Evolutionary conservation across 495 filamentous ascomycete species (phyloP).

Genomic region (Delitschia confertaspora): DNA sequence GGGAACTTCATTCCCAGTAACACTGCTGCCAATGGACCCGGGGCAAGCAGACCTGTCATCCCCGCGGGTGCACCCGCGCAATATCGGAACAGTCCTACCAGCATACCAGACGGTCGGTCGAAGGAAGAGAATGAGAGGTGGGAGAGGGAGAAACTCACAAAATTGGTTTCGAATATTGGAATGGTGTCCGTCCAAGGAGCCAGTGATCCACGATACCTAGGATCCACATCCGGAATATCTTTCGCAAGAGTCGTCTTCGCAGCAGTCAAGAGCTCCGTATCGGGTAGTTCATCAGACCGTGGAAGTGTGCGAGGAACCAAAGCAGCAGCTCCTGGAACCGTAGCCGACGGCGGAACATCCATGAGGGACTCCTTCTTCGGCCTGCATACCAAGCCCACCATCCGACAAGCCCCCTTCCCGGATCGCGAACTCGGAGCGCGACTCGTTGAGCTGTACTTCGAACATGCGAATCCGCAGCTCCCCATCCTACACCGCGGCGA

Average conservation of each 20-base stretch:
- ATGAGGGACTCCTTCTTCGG: conserved; percentile 97
- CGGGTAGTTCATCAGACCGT: conserved; percentile 48
- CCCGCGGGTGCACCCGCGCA: neutral
- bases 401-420: conserved; percentile 78
- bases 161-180: conserved; percentile 66
- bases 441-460: conserved; percentile 79
- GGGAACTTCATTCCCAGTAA: conserved; percentile 61
- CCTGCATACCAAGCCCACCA: conserved; percentile 77
- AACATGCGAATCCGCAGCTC: conserved; percentile 92
- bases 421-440: conserved; percentile 59
- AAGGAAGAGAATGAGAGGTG: conserved; percentile 40
- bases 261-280: conserved; percentile 78
- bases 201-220: conserved; percentile 70
- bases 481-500: conserved; percentile 82
- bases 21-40: conserved; percentile 11
- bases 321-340: conserved; percentile 12
- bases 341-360: conserved; percentile 41
- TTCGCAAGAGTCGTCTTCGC: conserved; percentile 93
- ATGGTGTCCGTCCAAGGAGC: conserved; percentile 68
- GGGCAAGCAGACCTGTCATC: conserved; percentile 6
- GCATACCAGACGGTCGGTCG: conserved; percentile 23
- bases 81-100: conserved; percentile 12
- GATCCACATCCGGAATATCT: conserved; percentile 82
- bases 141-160: conserved; percentile 56
- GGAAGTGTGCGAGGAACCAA: conserved; percentile 35